Evolutionary conservation across 2,329 filamentous ascomycete species (phyloP), one percentile per base, ranked within the genome.

Genomic region (Diaporthe australafricana): DNA sequence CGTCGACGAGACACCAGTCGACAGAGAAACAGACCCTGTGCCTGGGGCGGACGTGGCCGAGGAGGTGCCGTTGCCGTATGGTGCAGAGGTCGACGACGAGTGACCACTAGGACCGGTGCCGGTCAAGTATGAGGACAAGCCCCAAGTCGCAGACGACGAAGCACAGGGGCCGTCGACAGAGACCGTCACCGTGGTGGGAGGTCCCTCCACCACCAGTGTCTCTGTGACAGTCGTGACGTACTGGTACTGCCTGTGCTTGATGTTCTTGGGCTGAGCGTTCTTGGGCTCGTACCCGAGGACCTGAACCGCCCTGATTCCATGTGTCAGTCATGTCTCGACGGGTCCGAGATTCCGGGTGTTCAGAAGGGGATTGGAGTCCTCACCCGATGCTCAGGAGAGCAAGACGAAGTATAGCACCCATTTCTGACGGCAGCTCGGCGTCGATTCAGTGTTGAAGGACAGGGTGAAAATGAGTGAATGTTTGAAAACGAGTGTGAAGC

Each of bases 241-340:
- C 45, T 65, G 60, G n/a, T 65, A 65, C 60, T 71, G 71, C 25
- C 71, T 68, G 27, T 71, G 57, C 40, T 68, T 67, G 60, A 71
- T 27, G n/a, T 50, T 53, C 53, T 68, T 45, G 47, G 70, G 47
- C 27, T 32, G 42, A n/a, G 40, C 38, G 52, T 69, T 32, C 40
- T 27, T 25, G 7, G 25, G 45, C 27, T 72, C 65, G 27, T 73
- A 56, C 48, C 71, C 60, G 45, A 73, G 71, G 52, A 71, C 71
- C 50, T 70, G 63, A 42, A 53, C 42, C 30, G 53, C 68, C 60
- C 71, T 72, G 65, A 35, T 35, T 35, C 7, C 11, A 48, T 60
- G 68, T 73, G 71, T 69, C 42, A 73, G 69, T 72, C 72, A 70
- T 72, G 69, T 72, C 65, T 69, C 32, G 63, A 45, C 20, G n/a